Evolutionary conservation across 2,329 filamentous ascomycete species (phyloP).

Genomic region (Ophiocordyceps australis): DNA sequence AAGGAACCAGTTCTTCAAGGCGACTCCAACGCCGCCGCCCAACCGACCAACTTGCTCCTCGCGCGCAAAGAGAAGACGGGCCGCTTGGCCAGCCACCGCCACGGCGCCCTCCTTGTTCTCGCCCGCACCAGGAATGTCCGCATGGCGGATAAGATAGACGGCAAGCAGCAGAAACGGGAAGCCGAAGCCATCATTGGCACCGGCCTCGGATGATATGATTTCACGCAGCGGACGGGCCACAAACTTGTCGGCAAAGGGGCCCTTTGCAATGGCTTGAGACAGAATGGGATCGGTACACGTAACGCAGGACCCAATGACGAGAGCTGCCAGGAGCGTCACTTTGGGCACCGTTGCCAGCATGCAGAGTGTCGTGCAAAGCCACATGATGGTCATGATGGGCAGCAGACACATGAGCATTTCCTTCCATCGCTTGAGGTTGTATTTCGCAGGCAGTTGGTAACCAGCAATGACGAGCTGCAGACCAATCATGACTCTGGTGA

Average conservation of each 20-base stretch:
- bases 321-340: conserved; percentile 29
- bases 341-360: conserved; percentile 35
- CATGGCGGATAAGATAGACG: conserved; percentile 30
- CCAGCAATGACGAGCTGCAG: conserved; percentile 46
- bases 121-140: conserved; percentile 14
- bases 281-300: conserved; percentile 45
- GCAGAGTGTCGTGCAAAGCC: conserved; percentile 31
- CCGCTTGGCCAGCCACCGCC: conserved; percentile 1
- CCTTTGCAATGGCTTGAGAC: conserved; percentile 43
- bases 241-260: conserved; percentile 40
- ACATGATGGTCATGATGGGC: conserved; percentile 44
- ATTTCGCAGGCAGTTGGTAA: conserved; percentile 40
- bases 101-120: conserved; percentile 2
- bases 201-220: conserved; percentile 43
- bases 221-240: conserved; percentile 37
- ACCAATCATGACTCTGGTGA: conserved; percentile 41
- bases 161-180: conserved; percentile 2
- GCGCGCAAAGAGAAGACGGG: conserved; percentile 5
- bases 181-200: conserved; percentile 8
- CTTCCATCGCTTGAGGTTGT: conserved; percentile 26
- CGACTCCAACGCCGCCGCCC: conserved; percentile 30
- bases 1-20: conserved; percentile 36
- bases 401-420: conserved; percentile 36
- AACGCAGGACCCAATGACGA: conserved; percentile 42
- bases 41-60: conserved; percentile 25